phyloP scores from a whole-genome alignment of 2,329 filamentous ascomycete genomes.

The Fusarium goolgardi region DNA sequence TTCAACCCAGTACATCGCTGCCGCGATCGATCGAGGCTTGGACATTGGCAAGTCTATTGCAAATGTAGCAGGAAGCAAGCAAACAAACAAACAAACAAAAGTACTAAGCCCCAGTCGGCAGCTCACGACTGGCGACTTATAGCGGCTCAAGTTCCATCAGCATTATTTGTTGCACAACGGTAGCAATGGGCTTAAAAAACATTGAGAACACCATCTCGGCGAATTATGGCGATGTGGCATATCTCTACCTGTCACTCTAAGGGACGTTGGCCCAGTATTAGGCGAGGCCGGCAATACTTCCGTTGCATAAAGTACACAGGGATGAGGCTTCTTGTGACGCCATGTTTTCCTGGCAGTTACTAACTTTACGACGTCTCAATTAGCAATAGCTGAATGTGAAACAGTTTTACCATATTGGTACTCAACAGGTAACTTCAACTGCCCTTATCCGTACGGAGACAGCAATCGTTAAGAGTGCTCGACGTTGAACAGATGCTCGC shows the following conservation, averaged over 20 bases:
- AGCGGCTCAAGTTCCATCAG: background rate
- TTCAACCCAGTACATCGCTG: constrained; percentile 35
- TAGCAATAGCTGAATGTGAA: constrained; percentile 42
- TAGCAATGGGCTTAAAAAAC: constrained; percentile 1
- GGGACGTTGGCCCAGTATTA: constrained; percentile 31
- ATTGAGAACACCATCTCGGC: constrained; percentile 10
- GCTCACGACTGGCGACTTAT: background rate
- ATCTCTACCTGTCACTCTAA: constrained; percentile 24
- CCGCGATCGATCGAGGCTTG: constrained; percentile 37
- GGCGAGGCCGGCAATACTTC: constrained; percentile 42
- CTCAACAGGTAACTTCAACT: constrained; percentile 4
- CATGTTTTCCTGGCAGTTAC: constrained; percentile 28
- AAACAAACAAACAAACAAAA: constrained; percentile 16
- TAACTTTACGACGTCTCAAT: constrained; percentile 37
- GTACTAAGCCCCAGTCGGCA: background rate
- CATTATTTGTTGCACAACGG: background rate
- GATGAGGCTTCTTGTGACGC: constrained; percentile 23
- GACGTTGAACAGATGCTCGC: background rate
- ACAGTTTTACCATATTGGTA: constrained; percentile 30
- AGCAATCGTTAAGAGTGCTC: background rate
- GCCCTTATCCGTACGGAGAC: constrained; percentile 16
- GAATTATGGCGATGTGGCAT: constrained; percentile 17
- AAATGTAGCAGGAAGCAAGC: constrained; percentile 19
- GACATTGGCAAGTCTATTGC: constrained; percentile 19
- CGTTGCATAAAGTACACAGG: constrained; percentile 37